phyloP scores from a whole-genome alignment of 305 asterid genomes.

The Fraxinus latifolia region DNA sequence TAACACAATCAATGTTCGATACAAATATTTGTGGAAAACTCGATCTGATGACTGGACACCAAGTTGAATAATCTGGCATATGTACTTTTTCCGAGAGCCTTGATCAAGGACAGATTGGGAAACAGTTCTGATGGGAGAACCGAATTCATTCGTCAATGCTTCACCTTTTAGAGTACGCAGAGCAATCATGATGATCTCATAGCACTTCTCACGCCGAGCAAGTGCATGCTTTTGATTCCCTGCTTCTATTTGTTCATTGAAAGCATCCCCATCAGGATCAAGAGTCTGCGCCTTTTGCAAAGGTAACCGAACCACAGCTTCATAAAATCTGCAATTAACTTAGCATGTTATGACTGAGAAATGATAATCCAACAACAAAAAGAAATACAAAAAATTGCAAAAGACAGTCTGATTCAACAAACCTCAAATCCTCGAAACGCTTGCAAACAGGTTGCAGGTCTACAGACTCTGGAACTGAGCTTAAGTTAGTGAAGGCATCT shows the following conservation, averaged over 20 bases:
- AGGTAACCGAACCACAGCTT: conserved; percentile 92
- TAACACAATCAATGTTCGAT: conserved; percentile 69
- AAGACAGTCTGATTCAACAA: conserved; percentile 23
- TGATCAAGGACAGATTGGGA: conserved; percentile 71
- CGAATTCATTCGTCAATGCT: conserved; percentile 58
- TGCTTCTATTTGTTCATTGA: conserved; percentile 78
- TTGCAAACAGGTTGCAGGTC: conserved; percentile 89
- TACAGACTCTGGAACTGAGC: conserved; percentile 84
- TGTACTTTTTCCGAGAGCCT: conserved; percentile 69
- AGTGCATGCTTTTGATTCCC: conserved; percentile 75
- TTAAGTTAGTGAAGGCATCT: conserved; percentile 86
- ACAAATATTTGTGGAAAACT: conserved; percentile 76
- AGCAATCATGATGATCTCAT: conserved; percentile 75
- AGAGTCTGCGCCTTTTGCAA: conserved; percentile 87
- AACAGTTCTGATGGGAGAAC: conserved; percentile 80
- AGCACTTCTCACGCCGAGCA: conserved; percentile 82
- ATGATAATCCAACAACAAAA: conserved; percentile 9
- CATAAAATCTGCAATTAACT: conserved; percentile 74
- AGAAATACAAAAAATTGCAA: conserved; percentile 16
- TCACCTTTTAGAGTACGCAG: conserved; percentile 75
- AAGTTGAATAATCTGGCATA: conserved; percentile 85
- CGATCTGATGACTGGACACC: conserved; percentile 91
- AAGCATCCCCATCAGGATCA: conserved; percentile 92
- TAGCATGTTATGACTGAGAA: conserved; percentile 31
- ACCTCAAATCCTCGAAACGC: conserved; percentile 96